A percentile compares a stretch with the other conserved stretches of the same genome.
Evolutionary conservation across 225 moss, liverwort and hornwort species (phyloP).

Genomic region (Neckera pumila): DNA sequence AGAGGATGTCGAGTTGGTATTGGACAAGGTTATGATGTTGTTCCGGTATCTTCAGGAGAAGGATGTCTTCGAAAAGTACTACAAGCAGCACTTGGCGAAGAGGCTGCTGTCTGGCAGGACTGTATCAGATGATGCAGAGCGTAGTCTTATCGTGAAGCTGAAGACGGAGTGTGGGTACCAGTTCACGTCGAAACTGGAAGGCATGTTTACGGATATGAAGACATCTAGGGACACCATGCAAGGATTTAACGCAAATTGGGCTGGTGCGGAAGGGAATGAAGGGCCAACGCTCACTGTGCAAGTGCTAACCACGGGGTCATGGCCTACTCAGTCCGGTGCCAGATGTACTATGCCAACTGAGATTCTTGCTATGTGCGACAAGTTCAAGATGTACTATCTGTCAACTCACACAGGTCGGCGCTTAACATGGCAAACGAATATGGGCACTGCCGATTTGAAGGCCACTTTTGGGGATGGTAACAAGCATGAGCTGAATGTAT

Average conservation of each 20-base stretch:
- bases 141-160: slow-evolving; percentile 54
- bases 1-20: slow-evolving; percentile 50
- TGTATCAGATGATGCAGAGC: slow-evolving; percentile 60
- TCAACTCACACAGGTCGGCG: slow-evolving; percentile 59
- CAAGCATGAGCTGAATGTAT: slow-evolving; percentile 57
- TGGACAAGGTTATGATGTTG: slow-evolving; percentile 66
- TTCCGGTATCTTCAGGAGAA: slow-evolving; percentile 61
- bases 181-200: slow-evolving; percentile 56
- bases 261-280: slow-evolving; percentile 40
- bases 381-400: slow-evolving; percentile 51
- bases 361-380: slow-evolving; percentile 52
- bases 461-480: slow-evolving; percentile 52
- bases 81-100: slow-evolving; percentile 60
- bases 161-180: slow-evolving; percentile 63
- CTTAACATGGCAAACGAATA: slow-evolving; percentile 58
- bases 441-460: slow-evolving; percentile 60
- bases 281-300: slow-evolving; percentile 57
- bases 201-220: slow-evolving; percentile 65
- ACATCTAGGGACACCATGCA: slow-evolving; percentile 60
- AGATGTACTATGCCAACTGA: slow-evolving; percentile 56
- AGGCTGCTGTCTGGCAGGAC: slow-evolving; percentile 53
- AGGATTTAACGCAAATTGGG: slow-evolving; percentile 40
- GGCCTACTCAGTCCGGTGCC: slow-evolving; percentile 61
- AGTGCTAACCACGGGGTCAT: slow-evolving; percentile 56
- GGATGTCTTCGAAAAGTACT: slow-evolving; percentile 57